A percentile compares a stretch with the other conserved stretches of the same genome.
These are phyloP conservation scores for Vinca minor DNA, from an alignment of 257 asterid species.

Conservation along the genomic window DNA sequence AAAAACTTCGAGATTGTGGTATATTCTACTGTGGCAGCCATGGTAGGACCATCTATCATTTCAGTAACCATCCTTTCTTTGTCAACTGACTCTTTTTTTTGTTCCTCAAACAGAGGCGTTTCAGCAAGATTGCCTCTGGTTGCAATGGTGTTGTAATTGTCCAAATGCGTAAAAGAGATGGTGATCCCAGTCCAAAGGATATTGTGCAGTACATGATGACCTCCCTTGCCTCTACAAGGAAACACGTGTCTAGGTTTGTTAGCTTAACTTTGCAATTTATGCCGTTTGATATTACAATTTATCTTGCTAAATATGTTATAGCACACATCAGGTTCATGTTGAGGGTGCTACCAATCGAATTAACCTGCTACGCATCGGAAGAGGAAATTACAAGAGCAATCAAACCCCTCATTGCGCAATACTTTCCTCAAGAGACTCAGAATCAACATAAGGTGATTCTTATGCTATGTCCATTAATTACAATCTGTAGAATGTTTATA, in stretches of 20 bases:
- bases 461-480: background rate
- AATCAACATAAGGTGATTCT: slow-evolving; percentile 56
- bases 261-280: slow-evolving; percentile 1
- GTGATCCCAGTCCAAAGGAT: slow-evolving; percentile 80
- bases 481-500: background rate
- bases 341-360: slow-evolving; percentile 84
- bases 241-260: slow-evolving; percentile 67
- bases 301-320: slow-evolving; percentile 20
- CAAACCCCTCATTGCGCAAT: slow-evolving; percentile 56
- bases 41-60: background rate
- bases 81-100: slow-evolving; percentile 7
- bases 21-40: background rate
- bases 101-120: slow-evolving; percentile 72
- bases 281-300: background rate
- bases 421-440: slow-evolving; percentile 67
- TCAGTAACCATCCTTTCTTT: background rate
- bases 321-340: slow-evolving; percentile 56
- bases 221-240: slow-evolving; percentile 69
- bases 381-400: slow-evolving; percentile 80
- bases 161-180: slow-evolving; percentile 81
- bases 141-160: slow-evolving; percentile 86
- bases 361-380: slow-evolving; percentile 88
- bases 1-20: background rate
- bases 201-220: slow-evolving; percentile 84
- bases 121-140: slow-evolving; percentile 74